Evolutionary conservation across 345 rosid genomes (phyloP), one percentile per base, ranked within the genome.

Genomic region (Rhizophora apiculata): DNA sequence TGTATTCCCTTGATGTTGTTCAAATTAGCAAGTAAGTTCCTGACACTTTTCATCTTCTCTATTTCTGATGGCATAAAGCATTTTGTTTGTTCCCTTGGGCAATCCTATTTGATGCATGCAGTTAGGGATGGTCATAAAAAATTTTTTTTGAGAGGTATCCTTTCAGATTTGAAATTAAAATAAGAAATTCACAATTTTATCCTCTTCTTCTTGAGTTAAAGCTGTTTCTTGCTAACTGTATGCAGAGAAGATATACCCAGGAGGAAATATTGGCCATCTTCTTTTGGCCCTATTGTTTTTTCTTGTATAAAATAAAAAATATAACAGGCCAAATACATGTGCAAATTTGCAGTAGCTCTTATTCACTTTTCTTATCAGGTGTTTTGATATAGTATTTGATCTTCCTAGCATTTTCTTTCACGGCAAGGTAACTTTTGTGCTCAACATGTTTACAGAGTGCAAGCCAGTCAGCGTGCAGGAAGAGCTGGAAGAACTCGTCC

Each of bases 401-500:
- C 27, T 13, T 54, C 13, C 63, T 4, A 62, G 36, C 53, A 30
- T n/a, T 67, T 73, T 53, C 49, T 15, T 54, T 52, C 3, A n/a
- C 6, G 46, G 21, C 22, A 29, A 39, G 43, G 39, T 57, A 64
- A 57, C 30, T 46, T 24, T 36, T 29, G 63, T 22, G 29, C 62
- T 60, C 56, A 61, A 26, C 77, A 39, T 56, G 62, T 58, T 72
- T 83, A 73, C 78, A 95, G 99, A 84, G 96, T 95, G 53, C 98
- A 95, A 82, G 99, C 99, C 69, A 91, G 90, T 82, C 99, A 95
- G 78, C 93, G 98, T 63, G 96, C 91, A 32, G 99, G 99, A 72
- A 84, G 99, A 81, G 99, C 99, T 61, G 99, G 99, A 68, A 87
- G 99, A 85, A 92, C 99, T 31, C 85, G 92, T 70, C 92, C 97